phyloP scores from a whole-genome alignment of 2,329 filamentous ascomycete genomes.

The Aureobasidium musti region DNA sequence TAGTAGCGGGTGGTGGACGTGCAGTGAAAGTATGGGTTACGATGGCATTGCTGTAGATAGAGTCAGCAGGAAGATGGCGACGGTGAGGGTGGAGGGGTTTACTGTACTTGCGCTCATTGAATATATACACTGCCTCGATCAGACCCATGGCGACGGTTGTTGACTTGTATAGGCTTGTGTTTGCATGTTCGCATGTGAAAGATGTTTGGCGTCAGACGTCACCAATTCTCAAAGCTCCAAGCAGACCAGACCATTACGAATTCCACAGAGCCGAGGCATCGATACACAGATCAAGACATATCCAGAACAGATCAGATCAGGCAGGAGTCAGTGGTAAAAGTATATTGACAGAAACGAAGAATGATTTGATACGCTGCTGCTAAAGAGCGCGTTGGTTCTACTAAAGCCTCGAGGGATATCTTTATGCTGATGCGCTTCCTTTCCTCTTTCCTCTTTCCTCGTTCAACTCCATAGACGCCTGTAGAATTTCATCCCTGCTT shows the following conservation, averaged over 20 bases:
- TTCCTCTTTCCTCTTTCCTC: constrained; percentile 1
- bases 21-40: constrained; percentile 87
- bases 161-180: not conserved
- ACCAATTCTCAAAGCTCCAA: not conserved
- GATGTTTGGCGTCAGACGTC: constrained; percentile 14
- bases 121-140: constrained; percentile 95
- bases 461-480: constrained; percentile 18
- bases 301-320: not conserved
- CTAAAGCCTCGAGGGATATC: constrained; percentile 4
- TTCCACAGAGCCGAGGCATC: not conserved
- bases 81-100: not conserved
- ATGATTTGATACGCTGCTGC: constrained; percentile 10
- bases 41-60: constrained; percentile 66
- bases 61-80: not conserved
- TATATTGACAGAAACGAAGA: not conserved
- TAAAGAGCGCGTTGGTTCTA: not conserved
- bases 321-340: not conserved
- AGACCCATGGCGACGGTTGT: constrained; percentile 56
- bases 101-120: constrained; percentile 86
- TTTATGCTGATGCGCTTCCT: constrained; percentile 1
- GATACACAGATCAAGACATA: not conserved
- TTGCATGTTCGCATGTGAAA: constrained; percentile 27
- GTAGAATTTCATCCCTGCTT: not conserved
- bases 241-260: not conserved
- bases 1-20: constrained; percentile 72